Evolutionary conservation across 2,329 filamentous ascomycete genomes (phyloP), one percentile per base, ranked within the genome.

Genomic region (Talaromyces sp.): DNA sequence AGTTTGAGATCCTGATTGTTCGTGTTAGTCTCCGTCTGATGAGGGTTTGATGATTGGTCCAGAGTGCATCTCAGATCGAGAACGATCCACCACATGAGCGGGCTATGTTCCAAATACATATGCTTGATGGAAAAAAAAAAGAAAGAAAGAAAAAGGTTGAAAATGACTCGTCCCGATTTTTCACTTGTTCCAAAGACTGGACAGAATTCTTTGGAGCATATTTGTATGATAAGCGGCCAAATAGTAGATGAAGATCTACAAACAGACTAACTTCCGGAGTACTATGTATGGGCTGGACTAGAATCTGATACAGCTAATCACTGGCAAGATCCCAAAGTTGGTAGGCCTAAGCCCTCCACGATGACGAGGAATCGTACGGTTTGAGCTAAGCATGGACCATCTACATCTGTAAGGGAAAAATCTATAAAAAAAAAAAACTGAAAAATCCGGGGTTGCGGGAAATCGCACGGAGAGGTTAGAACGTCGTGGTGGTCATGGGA

Each of bases 391-490:
- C 60, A 57, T 57, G 60, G 37, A 39, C 44, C 25, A 42, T 21
- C 59, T 28, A 16, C 28, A 56, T 28, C 28, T 56, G 52, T 4
- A 55, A 5, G 7, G 16, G n/a, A n/a, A n/a, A n/a, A n/a, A n/a
- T n/a, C n/a, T 28, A 6, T 28, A 28, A 28, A 6, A 6, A 28
- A 28, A 61, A 16, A 40, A 18, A 9, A 7, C 16, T 18, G 21
- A 31, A 48, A 46, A 58, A 62, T 58, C 60, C 60, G 60, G 60
- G 60, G 60, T 62, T 50, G 52, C 52, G 25, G 52, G 44, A 57
- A 62, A 62, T 54, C 21, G 5, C 11, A 37, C 50, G 50, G 28
- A 35, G 31, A 37, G 31, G 50, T 21, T 54, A 37, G 18, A 54
- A 21, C 50, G n/a, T 54, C 50, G n/a, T 54, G n/a, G 21, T 28